Base-by-base conservation (phyloP, 106 monocot species). In the Dendrobium officinale region DNA sequence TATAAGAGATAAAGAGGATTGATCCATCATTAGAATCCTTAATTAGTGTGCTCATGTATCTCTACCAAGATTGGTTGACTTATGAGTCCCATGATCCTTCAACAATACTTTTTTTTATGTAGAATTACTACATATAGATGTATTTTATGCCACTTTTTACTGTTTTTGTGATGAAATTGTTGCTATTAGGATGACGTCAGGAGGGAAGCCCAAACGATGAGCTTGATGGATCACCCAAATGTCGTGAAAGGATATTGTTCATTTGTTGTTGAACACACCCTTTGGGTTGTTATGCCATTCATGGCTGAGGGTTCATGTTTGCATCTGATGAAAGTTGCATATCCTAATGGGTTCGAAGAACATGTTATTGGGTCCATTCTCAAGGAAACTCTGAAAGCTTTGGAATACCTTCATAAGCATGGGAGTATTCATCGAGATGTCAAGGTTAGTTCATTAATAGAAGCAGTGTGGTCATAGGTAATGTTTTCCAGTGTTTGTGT, bases 231-330 rank as follows among this genome's bases (percentile, higher is more conserved):
- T 75, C 97, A 98, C 80, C 94, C 94, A 24, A 94, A 98, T 86
- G 70, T 98, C 19, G 89, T 98, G 59, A 91, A 85, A 55, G 90
- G 88, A 74, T 88, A 84, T 56, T 98, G 97, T 85, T 98, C 97
- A 80, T 98, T 98, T 89, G 92, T 92, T 77, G 97, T 98, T 68
- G 97, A 94, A 2, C 88, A 78, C 9, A 85, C n/a, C 80, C 89
- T 98, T 29, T 94, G 97, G 97, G 94, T 98, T 3, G 88, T 98
- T 72, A 98, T 98, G 97, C 92, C 97, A 79, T 98, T 94, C 81
- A 98, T 94, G 97, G 66, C 89, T 42, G 97, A 98, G 79, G 97
- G 97, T 82, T 98, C 97, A 37, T 94, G 94, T 86, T 87, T 98
- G 79, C 97, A 98, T 87, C 79, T 98, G 78, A 98, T 98, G 97